Conservation (phyloP, 1,284 basidiomycete species). For the Ganoderma multipileum region DNA sequence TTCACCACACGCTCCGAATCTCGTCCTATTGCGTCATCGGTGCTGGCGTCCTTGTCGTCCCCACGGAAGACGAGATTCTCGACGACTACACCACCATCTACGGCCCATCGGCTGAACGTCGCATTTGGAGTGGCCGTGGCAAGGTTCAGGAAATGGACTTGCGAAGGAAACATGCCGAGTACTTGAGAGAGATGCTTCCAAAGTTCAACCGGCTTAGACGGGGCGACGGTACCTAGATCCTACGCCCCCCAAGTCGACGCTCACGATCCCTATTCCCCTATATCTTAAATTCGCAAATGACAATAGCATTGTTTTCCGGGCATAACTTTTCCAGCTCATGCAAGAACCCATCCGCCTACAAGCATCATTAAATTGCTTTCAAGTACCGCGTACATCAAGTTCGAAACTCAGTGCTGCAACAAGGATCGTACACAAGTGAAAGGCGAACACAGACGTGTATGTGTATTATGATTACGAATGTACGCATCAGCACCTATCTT, state of each 20-base stretch:
- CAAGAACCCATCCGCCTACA: too few relatives aligned
- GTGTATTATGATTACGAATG: conserved; percentile 1
- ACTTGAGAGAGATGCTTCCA: conserved; percentile 88
- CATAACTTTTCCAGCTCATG: too few relatives aligned
- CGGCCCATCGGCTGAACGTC: conserved; percentile 74
- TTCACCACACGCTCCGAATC: conserved; percentile 81
- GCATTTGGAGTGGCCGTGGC: conserved; percentile 88
- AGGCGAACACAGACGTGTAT: not conserved
- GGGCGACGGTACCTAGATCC: conserved; percentile 30
- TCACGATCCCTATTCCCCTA: too few relatives aligned
- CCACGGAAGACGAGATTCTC: conserved; percentile 77
- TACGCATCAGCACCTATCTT: conserved; percentile 20
- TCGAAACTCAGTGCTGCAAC: too few relatives aligned
- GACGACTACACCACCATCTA: conserved; percentile 90
- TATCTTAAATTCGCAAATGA: too few relatives aligned
- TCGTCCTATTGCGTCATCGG: conserved; percentile 85
- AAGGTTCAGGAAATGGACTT: conserved; percentile 85
- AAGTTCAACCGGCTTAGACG: conserved; percentile 78
- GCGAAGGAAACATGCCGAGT: conserved; percentile 88
- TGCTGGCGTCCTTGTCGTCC: conserved; percentile 76
- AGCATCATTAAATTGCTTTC: too few relatives aligned
- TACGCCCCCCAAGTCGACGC: too few relatives aligned
- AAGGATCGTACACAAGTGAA: not conserved
- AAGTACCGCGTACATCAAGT: too few relatives aligned
- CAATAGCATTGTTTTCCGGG: too few relatives aligned